phyloP scores from a whole-genome alignment of 192 early-diverging fungal genomes.

The Linnemannia exigua region DNA sequence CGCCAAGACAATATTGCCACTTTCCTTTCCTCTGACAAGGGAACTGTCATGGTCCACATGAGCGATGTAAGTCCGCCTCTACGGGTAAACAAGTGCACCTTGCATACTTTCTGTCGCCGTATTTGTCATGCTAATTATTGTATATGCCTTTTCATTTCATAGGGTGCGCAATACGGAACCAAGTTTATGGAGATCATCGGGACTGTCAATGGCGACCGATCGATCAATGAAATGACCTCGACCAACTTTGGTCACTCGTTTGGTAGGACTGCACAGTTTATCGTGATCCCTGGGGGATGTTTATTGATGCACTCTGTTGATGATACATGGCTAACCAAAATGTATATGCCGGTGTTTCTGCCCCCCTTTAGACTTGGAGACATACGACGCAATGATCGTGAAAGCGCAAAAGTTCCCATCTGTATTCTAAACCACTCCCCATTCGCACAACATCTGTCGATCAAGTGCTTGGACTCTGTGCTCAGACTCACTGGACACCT shows the following conservation, averaged over 20 bases:
- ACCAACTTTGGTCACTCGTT: slow-evolving; percentile 49
- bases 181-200: slow-evolving; percentile 49
- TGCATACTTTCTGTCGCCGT: background rate
- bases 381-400: slow-evolving; percentile 21
- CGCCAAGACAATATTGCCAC: background rate
- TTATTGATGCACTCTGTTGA: background rate
- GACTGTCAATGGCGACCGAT: slow-evolving; percentile 27
- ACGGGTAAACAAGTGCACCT: background rate
- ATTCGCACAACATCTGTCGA: background rate
- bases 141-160: background rate
- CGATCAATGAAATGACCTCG: slow-evolving; percentile 26
- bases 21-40: background rate
- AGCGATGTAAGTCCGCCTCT: background rate
- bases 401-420: slow-evolving; percentile 45
- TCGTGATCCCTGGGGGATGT: background rate
- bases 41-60: background rate
- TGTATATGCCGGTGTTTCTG: background rate
- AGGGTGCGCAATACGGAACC: slow-evolving; percentile 42
- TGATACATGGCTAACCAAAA: background rate
- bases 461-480: background rate
- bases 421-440: slow-evolving; percentile 15
- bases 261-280: slow-evolving; percentile 4
- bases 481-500: too few species aligned
- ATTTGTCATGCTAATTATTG: background rate
- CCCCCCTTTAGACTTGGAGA: slow-evolving; percentile 30